Percentiles rank a stretch among this genome's conserved stretches.
Conservation (phyloP, 2,329 filamentous ascomycete genomes). For the Chaetothyriales sp. region DNA sequence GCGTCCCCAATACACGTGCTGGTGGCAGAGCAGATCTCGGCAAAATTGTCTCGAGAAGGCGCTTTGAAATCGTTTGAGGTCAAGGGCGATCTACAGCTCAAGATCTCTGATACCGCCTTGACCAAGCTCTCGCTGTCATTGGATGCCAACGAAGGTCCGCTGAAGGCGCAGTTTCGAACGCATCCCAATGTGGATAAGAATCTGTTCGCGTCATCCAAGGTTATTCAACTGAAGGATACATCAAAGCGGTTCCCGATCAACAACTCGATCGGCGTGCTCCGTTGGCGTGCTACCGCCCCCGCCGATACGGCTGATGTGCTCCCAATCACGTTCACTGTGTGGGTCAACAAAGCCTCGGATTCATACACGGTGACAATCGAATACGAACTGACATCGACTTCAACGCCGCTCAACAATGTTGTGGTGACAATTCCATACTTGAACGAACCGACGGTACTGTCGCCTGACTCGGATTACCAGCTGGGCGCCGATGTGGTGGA, state of each 20-base stretch:
- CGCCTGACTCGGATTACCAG: conserved; percentile 87
- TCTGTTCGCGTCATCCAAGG: conserved; percentile 65
- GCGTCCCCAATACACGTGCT: conserved; percentile 83
- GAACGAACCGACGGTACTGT: conserved; percentile 75
- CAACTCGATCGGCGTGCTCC: conserved; percentile 79
- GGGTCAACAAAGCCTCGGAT: conserved; percentile 78
- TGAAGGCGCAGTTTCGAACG: conserved; percentile 66
- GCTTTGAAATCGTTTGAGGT: conserved; percentile 72
- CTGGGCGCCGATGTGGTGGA: conserved; percentile 84
- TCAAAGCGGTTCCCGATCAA: conserved; percentile 85
- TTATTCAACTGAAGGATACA: conserved; percentile 79
- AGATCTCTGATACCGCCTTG: conserved; percentile 73
- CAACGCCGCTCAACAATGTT: conserved; percentile 56
- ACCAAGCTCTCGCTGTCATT: conserved; percentile 84
- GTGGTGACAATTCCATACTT: conserved; percentile 75
- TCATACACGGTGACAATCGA: conserved; percentile 86
- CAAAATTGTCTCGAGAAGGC: conserved; percentile 77
- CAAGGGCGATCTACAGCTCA: conserved; percentile 81
- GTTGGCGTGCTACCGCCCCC: conserved; percentile 78
- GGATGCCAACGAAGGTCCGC: conserved; percentile 50
- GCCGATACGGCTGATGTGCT: conserved; percentile 64
- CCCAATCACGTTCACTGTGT: conserved; percentile 92
- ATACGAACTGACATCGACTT: conserved; percentile 78
- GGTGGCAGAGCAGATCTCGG: conserved; percentile 77
- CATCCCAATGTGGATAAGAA: conserved; percentile 92